These are phyloP conservation scores for Ocimum tenuiflorum DNA, from an alignment of 257 asterid genomes.

Conservation along the genomic window DNA sequence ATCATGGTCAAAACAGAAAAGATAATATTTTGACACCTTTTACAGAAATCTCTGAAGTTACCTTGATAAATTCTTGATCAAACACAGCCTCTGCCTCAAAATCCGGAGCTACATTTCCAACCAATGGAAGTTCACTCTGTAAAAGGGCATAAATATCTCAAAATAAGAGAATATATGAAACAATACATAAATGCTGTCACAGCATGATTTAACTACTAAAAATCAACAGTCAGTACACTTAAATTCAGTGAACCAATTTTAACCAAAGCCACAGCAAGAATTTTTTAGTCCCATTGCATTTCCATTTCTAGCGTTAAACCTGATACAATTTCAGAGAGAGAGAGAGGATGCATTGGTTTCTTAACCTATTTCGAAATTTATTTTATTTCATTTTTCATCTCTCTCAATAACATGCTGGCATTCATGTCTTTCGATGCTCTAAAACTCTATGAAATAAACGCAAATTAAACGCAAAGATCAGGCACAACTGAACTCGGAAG, in stretches of 20 bases:
- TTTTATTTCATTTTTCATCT: too few species aligned
- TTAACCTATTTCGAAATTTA: background rate
- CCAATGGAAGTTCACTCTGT: constrained; percentile 40
- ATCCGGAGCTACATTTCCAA: constrained; percentile 66
- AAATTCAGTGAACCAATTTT: background rate
- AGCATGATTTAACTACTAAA: too few species aligned
- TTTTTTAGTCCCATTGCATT: too few species aligned
- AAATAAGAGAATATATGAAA: background rate
- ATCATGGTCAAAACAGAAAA: too few species aligned
- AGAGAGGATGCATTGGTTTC: background rate
- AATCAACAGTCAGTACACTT: too few species aligned
- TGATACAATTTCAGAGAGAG: background rate
- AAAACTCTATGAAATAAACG: background rate
- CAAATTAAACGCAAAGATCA: background rate
- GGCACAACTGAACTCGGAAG: background rate
- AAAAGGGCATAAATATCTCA: constrained; percentile 12
- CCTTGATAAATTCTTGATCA: constrained; percentile 82
- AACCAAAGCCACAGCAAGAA: background rate
- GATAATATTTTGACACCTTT: background rate
- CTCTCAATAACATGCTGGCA: background rate
- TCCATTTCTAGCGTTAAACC: too few species aligned
- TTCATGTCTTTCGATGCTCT: background rate
- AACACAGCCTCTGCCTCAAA: constrained; percentile 98
- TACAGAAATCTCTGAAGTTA: constrained; percentile 9
- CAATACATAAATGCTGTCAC: too few species aligned